Evolutionary conservation across 148 eudicot genomes (phyloP), one percentile per base, ranked within the genome.

Genomic region (Cornus kousa): DNA sequence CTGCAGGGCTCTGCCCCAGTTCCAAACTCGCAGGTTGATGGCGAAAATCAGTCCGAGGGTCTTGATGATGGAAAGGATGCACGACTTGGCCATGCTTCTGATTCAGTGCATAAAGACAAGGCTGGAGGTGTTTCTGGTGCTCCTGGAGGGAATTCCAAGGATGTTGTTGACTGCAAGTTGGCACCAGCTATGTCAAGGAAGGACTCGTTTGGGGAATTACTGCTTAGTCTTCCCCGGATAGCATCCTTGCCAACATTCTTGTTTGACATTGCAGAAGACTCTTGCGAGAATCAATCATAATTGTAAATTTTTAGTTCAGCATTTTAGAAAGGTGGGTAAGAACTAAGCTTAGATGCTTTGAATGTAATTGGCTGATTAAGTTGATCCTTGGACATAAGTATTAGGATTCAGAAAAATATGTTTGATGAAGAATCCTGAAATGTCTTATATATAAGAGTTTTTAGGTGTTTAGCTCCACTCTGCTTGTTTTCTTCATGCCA

Each of bases 231-330:
- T 64, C 99, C 97, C 20, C 85, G 95, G 68, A 93, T 92, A 73
- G 85, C 95, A 62, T 96, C 99, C 7, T 84, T 96, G 43, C 91
- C 95, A 0, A 91, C 87, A 71, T 87, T 96, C 77, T 83, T 94
- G 83, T 88, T 87, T 65, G 89, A 89, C 81, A 91, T 93, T 31
- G 84, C 90, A 3, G 98, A 96, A 91, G 91, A 88, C 23, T 76
- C 91, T 76, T 43, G 8, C 22, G 91, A 87, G 55, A 81, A 80
- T 81, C 86, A 83, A 78, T 71, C 85, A 16, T 65, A 86, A 24
- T 85, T 77, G 74, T 46, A 13, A 55, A 66, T 11, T 7, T 67
- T 22, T 48, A 16, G 9, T 46, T 39, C 8, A 22, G 65, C 20
- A 76, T 66, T 75, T 65, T 10, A 70, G 43, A 35, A 35, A 43